phyloP scores from a whole-genome alignment of 305 asterid species.

The Galium porrigens region DNA sequence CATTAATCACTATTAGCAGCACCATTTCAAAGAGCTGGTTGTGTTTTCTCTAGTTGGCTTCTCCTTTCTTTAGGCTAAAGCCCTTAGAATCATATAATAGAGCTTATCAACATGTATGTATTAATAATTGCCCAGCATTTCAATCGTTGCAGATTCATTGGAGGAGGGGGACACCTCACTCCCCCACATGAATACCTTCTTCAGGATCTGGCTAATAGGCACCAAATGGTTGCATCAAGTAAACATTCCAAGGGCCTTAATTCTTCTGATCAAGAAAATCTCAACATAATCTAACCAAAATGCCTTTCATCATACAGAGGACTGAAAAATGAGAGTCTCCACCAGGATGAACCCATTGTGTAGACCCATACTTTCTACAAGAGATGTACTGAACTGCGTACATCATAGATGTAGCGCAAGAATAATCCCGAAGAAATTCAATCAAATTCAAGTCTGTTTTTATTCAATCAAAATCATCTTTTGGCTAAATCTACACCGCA shows the following conservation, averaged over 20 bases:
- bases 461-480: background rate
- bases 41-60: too few species aligned
- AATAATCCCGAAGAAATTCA: background rate
- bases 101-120: too few species aligned
- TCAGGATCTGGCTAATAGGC: background rate
- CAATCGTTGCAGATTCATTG: too few species aligned
- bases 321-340: background rate
- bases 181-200: background rate
- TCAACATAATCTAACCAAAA: background rate
- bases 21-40: too few species aligned
- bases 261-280: background rate
- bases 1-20: conserved; percentile 4
- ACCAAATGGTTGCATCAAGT: background rate
- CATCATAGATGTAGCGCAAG: background rate
- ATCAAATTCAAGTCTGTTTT: background rate
- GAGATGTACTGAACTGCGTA: background rate
- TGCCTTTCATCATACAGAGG: background rate
- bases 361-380: background rate
- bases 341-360: background rate
- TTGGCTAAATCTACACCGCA: background rate
- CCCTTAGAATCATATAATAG: too few species aligned
- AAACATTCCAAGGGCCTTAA: background rate
- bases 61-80: too few species aligned
- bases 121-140: too few species aligned
- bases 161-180: background rate